Evolutionary conservation across 2,329 filamentous ascomycete genomes (phyloP).

Genomic region (Nannizzia gypsea): DNA sequence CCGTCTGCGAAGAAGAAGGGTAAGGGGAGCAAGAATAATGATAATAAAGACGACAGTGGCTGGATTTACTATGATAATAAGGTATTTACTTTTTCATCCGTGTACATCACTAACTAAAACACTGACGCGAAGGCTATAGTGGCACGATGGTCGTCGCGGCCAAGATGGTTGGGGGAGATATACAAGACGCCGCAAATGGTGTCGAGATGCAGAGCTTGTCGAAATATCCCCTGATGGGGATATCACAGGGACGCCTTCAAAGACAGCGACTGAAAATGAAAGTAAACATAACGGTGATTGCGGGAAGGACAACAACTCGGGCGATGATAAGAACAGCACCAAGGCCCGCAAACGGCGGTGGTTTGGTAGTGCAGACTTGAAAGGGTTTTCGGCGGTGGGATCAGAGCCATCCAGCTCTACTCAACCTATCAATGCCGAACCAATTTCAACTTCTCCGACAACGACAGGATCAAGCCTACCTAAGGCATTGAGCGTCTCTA

Average conservation of each 20-base stretch:
- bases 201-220: slow-evolving; percentile 86
- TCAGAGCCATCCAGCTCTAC: slow-evolving; percentile 7
- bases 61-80: slow-evolving; percentile 99
- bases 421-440: not conserved
- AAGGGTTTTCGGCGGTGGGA: slow-evolving; percentile 5
- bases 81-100: slow-evolving; percentile 37
- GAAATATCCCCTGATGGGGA: slow-evolving; percentile 43
- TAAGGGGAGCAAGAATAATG: slow-evolving; percentile 42
- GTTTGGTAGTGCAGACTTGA: slow-evolving; percentile 20
- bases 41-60: slow-evolving; percentile 51
- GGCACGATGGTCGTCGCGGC: slow-evolving; percentile 75
- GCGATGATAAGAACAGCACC: slow-evolving; percentile 22
- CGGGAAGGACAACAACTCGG: slow-evolving; percentile 11
- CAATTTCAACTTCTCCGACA: slow-evolving; percentile 4
- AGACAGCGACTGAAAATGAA: slow-evolving; percentile 17
- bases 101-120: not conserved
- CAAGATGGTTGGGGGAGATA: slow-evolving; percentile 89
- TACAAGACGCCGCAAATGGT: slow-evolving; percentile 90
- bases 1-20: slow-evolving; percentile 25
- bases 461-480: slow-evolving; percentile 4
- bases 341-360: slow-evolving; percentile 27
- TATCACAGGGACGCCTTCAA: slow-evolving; percentile 20
- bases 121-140: slow-evolving; percentile 40
- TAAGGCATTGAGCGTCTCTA: slow-evolving; percentile 8
- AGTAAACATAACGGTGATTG: slow-evolving; percentile 16